Evolutionary conservation across 2,329 filamentous ascomycete genomes (phyloP), one percentile per base, ranked within the genome.

Genomic region (Ophiognomonia clavigignenti-juglandacearum): DNA sequence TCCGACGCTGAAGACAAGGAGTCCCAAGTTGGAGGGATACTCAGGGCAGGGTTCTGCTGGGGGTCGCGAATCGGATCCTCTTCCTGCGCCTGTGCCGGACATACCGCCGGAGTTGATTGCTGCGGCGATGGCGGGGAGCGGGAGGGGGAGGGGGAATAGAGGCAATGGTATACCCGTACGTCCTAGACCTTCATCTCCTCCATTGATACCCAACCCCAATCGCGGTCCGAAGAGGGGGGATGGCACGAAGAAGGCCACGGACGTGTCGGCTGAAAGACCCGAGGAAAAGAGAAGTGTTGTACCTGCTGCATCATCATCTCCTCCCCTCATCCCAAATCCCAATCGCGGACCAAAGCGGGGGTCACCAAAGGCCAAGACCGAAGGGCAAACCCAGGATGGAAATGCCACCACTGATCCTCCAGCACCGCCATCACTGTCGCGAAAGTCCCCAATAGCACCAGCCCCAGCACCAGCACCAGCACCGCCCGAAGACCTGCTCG

Each of bases 21-120:
- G 45, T 16, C n/a, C 31, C 11, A 18, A 39, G 22, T 39, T 61
- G 51, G 56, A 57, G 16, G n/a, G n/a, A n/a, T n/a, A n/a, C n/a
- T n/a, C n/a, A n/a, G n/a, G n/a, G n/a, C n/a, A n/a, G n/a, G n/a
- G n/a, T n/a, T n/a, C n/a, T n/a, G n/a, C n/a, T n/a, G n/a, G n/a
- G n/a, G n/a, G n/a, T n/a, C n/a, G n/a, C n/a, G n/a, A n/a, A n/a
- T n/a, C n/a, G n/a, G n/a, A n/a, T n/a, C n/a, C n/a, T n/a, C n/a
- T n/a, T n/a, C n/a, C n/a, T n/a, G n/a, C 53, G 6, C 41, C 37
- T 13, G 38, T 46, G 14, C 18, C 42, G 20, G 34, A 45, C 14
- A 39, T 51, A 31, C 49, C 45, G 26, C 42, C 45, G 14, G 49
- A 48, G 29, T 32, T 51, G n/a, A 43, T 51, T 14, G 49, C 49